Evolutionary conservation across 371 early-diverging fungal species (phyloP).

Genomic region (Capniomyces stellatus): DNA sequence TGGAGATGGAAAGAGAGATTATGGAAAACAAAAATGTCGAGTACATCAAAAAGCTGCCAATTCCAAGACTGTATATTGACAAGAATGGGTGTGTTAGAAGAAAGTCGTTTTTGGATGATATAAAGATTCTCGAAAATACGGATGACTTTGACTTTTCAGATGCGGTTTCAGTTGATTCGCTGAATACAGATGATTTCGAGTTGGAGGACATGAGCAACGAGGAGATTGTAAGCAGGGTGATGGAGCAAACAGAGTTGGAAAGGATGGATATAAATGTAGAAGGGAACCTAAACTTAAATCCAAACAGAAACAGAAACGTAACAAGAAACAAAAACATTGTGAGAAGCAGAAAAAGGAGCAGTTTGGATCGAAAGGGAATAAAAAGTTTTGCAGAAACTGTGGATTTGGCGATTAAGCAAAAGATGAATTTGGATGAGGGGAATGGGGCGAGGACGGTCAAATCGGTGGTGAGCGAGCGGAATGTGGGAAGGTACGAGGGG

Average conservation of each 20-base stretch:
- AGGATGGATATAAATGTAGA: too few relatives aligned
- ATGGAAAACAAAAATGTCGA: too few relatives aligned
- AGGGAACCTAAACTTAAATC: too few relatives aligned
- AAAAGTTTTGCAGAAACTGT: too few relatives aligned
- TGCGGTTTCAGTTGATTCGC: not conserved
- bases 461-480: not conserved
- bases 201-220: not conserved
- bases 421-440: not conserved
- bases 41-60: not conserved
- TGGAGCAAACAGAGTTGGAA: too few relatives aligned
- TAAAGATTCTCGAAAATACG: constrained; percentile 7
- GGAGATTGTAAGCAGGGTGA: not conserved
- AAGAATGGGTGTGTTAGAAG: constrained; percentile 2
- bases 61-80: not conserved
- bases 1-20: too few relatives aligned
- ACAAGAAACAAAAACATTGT: too few relatives aligned
- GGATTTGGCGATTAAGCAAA: too few relatives aligned
- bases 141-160: not conserved
- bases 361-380: not conserved
- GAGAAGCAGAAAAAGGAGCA: not conserved
- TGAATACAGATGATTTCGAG: not conserved
- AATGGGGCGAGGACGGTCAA: not conserved
- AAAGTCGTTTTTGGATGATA: constrained; percentile 17
- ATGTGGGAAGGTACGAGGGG: not conserved
- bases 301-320: not conserved